These are phyloP conservation scores for Antrodiella citrinella DNA, from an alignment of 768 basidiomycete species.

Conservation along the genomic window DNA sequence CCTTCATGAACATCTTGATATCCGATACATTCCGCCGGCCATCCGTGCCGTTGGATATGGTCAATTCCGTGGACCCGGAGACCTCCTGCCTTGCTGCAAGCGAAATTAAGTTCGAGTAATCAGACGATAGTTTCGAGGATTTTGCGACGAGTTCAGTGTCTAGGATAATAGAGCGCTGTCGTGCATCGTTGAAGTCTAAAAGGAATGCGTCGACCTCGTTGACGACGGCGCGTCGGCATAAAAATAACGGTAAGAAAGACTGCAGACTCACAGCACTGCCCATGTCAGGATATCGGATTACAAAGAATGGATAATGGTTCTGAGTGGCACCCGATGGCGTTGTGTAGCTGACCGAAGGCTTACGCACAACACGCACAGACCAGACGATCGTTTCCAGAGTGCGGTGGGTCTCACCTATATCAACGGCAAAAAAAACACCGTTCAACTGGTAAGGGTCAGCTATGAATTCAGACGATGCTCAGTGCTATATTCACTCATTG, in stretches of 20 bases:
- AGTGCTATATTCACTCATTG: background rate
- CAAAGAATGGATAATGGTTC: conserved; percentile 14
- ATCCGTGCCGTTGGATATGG: conserved; percentile 12
- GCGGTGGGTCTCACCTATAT: conserved; percentile 18
- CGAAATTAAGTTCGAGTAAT: conserved; percentile 19
- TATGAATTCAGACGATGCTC: background rate
- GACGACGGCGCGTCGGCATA: background rate
- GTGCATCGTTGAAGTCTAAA: conserved; percentile 14
- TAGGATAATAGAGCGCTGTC: conserved; percentile 11
- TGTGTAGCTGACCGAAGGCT: conserved; percentile 19
- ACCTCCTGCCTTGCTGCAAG: conserved; percentile 19
- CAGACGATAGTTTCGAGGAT: conserved; percentile 13
- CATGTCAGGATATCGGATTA: conserved; percentile 1
- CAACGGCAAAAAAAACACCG: too few relatives aligned
- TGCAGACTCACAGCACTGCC: conserved; percentile 8
- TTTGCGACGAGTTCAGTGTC: conserved; percentile 17
- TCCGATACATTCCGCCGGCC: conserved; percentile 16
- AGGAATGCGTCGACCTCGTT: conserved; percentile 15
- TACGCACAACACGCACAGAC: conserved; percentile 20
- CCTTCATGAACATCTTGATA: conserved; percentile 19
- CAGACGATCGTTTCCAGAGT: conserved; percentile 17
- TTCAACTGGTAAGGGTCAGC: too few relatives aligned
- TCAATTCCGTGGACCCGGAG: conserved; percentile 20
- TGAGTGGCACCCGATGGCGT: conserved; percentile 7
- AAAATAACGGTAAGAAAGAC: background rate